Conservation (phyloP, 805 yeast species). For the Helenozyma rhizophorensis region DNA sequence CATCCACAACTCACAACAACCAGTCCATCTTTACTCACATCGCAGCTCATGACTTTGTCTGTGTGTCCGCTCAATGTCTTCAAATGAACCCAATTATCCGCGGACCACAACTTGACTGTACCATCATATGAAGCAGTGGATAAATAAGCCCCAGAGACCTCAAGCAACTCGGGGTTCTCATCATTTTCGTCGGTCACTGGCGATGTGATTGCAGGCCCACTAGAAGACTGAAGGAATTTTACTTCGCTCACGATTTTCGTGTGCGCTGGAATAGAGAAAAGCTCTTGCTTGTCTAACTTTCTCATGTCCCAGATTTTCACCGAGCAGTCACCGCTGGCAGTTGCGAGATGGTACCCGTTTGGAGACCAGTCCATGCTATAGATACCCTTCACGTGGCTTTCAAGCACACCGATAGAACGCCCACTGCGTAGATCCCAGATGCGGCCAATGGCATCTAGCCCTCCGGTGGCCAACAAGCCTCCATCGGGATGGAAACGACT, state of each 20-base stretch:
- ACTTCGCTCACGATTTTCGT: constrained; percentile 65
- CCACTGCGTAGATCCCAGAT: constrained; percentile 91
- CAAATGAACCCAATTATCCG: constrained; percentile 65
- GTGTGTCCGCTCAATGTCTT: constrained; percentile 49
- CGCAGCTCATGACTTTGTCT: constrained; percentile 73
- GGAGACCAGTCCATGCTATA: constrained; percentile 70
- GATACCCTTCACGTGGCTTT: constrained; percentile 70
- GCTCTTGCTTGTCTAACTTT: constrained; percentile 26
- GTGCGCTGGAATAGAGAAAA: constrained; percentile 67
- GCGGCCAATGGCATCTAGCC: constrained; percentile 66
- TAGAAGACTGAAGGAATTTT: constrained; percentile 37
- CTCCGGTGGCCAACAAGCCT: constrained; percentile 68
- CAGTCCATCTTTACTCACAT: constrained; percentile 41
- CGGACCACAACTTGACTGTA: constrained; percentile 51
- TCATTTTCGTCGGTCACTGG: constrained; percentile 28
- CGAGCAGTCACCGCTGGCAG: constrained; percentile 80
- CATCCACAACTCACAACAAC: constrained; percentile 67
- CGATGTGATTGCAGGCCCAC: constrained; percentile 8
- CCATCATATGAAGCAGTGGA: constrained; percentile 72
- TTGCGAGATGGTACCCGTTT: constrained; percentile 71
- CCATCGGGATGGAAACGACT: constrained; percentile 74
- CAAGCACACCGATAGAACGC: constrained; percentile 49
- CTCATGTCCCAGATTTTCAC: constrained; percentile 87
- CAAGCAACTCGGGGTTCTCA: constrained; percentile 24
- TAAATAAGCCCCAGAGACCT: constrained; percentile 43